Evolutionary conservation across 2,329 filamentous ascomycete genomes (phyloP).

Genomic region (Trichoderma sp.): DNA sequence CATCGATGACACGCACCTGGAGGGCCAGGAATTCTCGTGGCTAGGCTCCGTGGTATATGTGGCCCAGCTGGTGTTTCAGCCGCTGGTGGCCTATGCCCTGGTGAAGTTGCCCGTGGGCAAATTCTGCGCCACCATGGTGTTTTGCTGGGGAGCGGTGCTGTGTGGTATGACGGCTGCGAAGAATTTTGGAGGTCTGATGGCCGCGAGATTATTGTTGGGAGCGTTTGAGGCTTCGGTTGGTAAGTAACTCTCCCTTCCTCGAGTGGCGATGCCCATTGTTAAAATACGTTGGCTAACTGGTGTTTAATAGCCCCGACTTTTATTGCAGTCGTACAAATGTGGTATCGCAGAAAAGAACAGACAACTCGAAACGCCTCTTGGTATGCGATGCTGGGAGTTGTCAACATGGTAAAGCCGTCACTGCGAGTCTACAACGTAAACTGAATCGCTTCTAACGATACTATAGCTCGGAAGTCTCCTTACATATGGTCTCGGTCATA

Average conservation of each 20-base stretch:
- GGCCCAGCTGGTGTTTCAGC: slow-evolving; percentile 43
- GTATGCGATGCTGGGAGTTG: slow-evolving; percentile 34
- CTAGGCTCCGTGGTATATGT: slow-evolving; percentile 44
- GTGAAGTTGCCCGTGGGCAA: slow-evolving; percentile 55
- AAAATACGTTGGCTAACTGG: background rate
- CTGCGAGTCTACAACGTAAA: background rate
- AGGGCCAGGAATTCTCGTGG: slow-evolving; percentile 61
- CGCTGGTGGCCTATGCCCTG: slow-evolving; percentile 52
- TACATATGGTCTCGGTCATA: slow-evolving; percentile 33
- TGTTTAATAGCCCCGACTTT: slow-evolving; percentile 28
- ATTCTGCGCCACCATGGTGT: slow-evolving; percentile 48
- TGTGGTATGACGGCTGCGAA: slow-evolving; percentile 51
- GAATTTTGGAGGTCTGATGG: slow-evolving; percentile 45
- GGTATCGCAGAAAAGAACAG: slow-evolving; percentile 36
- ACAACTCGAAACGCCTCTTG: slow-evolving; percentile 32
- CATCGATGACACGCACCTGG: slow-evolving; percentile 48
- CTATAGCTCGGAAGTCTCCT: slow-evolving; percentile 30
- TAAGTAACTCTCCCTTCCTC: slow-evolving; percentile 6
- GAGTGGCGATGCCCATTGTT: background rate
- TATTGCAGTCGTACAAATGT: slow-evolving; percentile 36
- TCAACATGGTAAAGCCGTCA: slow-evolving; percentile 29
- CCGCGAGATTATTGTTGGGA: slow-evolving; percentile 44
- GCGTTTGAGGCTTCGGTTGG: slow-evolving; percentile 46
- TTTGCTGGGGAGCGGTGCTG: slow-evolving; percentile 53
- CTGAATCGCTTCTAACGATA: background rate